Evolutionary conservation across 768 basidiomycete genomes (phyloP).

Genomic region (Hypsizygus marmoreus): DNA sequence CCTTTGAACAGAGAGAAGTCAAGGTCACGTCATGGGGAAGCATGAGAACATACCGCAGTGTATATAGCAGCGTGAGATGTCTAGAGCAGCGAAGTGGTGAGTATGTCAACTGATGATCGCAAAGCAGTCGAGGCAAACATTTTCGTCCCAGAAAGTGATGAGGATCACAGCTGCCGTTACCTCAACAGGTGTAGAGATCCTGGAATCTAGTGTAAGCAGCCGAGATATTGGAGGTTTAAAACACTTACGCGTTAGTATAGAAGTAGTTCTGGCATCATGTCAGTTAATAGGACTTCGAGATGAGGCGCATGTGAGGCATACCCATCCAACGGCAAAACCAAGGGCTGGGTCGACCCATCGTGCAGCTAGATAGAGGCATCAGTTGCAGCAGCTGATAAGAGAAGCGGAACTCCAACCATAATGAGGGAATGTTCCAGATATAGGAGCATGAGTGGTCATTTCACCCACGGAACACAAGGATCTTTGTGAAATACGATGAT

Average conservation of each 20-base stretch:
- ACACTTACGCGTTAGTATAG: slow-evolving; percentile 42
- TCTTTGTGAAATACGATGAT: slow-evolving; percentile 24
- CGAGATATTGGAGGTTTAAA: too few relatives aligned
- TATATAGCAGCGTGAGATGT: slow-evolving; percentile 53
- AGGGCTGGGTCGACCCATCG: slow-evolving; percentile 62
- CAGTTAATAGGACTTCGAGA: background rate
- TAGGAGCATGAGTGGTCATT: slow-evolving; percentile 80
- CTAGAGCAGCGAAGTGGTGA: slow-evolving; percentile 27
- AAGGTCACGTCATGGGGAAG: background rate
- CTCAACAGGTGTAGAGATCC: slow-evolving; percentile 73
- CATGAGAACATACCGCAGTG: slow-evolving; percentile 39
- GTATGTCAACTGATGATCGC: background rate
- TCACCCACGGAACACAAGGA: slow-evolving; percentile 71
- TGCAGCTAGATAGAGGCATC: slow-evolving; percentile 34
- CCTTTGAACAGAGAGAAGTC: slow-evolving; percentile 14
- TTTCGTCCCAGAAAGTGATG: slow-evolving; percentile 70
- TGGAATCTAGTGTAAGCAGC: too few relatives aligned
- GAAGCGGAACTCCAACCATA: slow-evolving; percentile 41
- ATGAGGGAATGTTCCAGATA: slow-evolving; percentile 79
- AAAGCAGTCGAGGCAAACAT: slow-evolving; percentile 38
- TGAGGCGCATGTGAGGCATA: slow-evolving; percentile 24
- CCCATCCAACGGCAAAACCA: slow-evolving; percentile 61
- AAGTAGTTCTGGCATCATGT: slow-evolving; percentile 39
- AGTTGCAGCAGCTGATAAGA: background rate
- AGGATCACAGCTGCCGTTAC: slow-evolving; percentile 72